Base-by-base conservation (phyloP, 1,284 basidiomycete species). In the Puccinia triticina region DNA sequence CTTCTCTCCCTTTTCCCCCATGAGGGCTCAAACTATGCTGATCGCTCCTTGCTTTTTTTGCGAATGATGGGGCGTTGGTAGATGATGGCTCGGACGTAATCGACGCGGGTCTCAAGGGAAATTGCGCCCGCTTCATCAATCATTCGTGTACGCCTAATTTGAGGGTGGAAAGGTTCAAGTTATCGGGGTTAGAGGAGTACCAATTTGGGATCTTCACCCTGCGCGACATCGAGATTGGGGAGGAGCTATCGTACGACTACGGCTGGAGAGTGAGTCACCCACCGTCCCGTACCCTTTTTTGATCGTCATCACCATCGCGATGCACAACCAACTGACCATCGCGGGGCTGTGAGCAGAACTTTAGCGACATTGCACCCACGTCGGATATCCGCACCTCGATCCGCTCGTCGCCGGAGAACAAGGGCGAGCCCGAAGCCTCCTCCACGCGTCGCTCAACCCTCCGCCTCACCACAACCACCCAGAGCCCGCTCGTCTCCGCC, bases 21-120 rank as follows among this genome's bases (percentile, higher is more conserved):
- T 23, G 3, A 32, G 8, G 29, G 4, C 14, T 34, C 34, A 21
- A 34, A 18, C n/a, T 64, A 48, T 34, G 43, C 55, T 69, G 14
- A 57, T 29, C 11, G 48, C 2, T 77, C 23, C 64, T 57, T 21
- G 16, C 37, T 32, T 64, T 69, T 48, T 57, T 21, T 55, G n/a
- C n/a, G n/a, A n/a, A n/a, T n/a, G n/a, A n/a, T n/a, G n/a, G n/a
- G n/a, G n/a, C 40, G 16, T 34, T 32, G 34, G 34, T 50, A 81
- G 79, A 81, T 48, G 79, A 81, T 59, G 79, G 79, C 46, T 74
- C 71, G 29, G 79, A 81, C 53, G 79, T 81, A 18, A 81, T 81
- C n/a, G 79, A 81, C 66, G 69, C 79, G 4, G 79, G 79, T n/a
- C 72, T 73, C 18, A 81, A 81, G 34, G 79, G 79, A 8, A 81